These are phyloP conservation scores for Xanthoceras sorbifolium DNA, from an alignment of 345 rosid species.

Conservation along the genomic window DNA sequence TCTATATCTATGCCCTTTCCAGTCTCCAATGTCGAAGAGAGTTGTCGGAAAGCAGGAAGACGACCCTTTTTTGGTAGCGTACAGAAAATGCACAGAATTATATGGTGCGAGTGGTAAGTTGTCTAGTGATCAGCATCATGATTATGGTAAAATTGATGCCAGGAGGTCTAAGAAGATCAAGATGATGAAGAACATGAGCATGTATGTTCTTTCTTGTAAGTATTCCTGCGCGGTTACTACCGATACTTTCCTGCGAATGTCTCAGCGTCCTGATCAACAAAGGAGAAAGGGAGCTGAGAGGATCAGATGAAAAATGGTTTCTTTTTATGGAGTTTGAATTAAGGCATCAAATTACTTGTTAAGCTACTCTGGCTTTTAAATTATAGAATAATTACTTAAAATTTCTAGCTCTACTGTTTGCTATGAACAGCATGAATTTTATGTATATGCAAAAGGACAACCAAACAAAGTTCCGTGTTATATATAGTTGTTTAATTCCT, in stretches of 20 bases:
- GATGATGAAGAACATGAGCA: neutral
- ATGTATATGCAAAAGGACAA: too few species aligned
- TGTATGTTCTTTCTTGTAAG: neutral
- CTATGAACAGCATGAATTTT: too few species aligned
- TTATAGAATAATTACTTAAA: too few species aligned
- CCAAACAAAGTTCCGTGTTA: too few species aligned
- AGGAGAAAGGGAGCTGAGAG: neutral
- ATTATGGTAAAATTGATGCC: neutral
- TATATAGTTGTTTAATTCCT: too few species aligned
- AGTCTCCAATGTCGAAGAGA: too few species aligned
- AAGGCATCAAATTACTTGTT: too few species aligned
- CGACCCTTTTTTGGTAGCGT: neutral
- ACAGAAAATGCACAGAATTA: neutral
- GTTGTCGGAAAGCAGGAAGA: neutral
- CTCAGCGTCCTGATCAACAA: neutral
- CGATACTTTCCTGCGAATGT: neutral
- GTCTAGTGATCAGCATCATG: neutral
- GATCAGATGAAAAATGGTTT: neutral
- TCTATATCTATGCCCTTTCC: neutral
- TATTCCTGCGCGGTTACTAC: neutral
- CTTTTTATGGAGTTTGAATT: neutral
- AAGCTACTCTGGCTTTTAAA: too few species aligned
- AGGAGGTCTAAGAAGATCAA: neutral
- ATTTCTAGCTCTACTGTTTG: too few species aligned
- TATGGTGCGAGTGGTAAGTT: neutral